Evolutionary conservation across 2,329 filamentous ascomycete genomes (phyloP), one percentile per base, ranked within the genome.

Genomic region (Aspergillus pseudotamarii): DNA sequence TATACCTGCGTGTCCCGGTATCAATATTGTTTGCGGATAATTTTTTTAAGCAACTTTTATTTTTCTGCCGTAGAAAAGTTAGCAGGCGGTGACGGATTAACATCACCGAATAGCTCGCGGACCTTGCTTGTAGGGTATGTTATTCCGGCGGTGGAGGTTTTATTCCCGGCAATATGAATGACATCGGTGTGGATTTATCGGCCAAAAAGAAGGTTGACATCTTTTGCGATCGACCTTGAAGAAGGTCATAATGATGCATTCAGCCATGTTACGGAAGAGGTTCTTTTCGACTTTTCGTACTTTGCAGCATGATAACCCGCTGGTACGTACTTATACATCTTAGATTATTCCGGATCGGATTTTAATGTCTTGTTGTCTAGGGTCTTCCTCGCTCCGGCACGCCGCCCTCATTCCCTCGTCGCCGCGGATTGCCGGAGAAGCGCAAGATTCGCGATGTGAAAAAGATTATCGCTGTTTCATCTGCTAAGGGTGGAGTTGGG

Each of bases 401-500:
- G 55, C 86, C 87, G 57, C 87, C 88, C 12, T 82, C 85, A 60
- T 86, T 94, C 64, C 90, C 89, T 36, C 89, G 91, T 45, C 91
- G 92, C 79, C 88, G 92, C 59, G 92, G 92, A 28, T 85, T 96
- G 12, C 94, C 95, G 0, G 87, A 93, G 70, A 89, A 91, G 72
- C 87, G 92, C 68, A 89, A 87, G 70, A 96, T 99, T 69, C 86
- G 86, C 30, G 89, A 94, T 75, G 94, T 99, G 28, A 86, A 88
- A 68, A 97, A 96, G 76, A 89, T 97, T n/a, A 88, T 99, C 63
- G 93, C 94, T n/a, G 92, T 99, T 16, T 97, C 93, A 4, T 98
- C 94, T 1, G 95, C 95, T 16, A 99, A 99, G 75, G 95, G 95
- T 2, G 95, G 95, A n/a, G 95, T 99, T 0, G 95, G 95, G 1